Base-by-base conservation (phyloP, 768 basidiomycete genomes). In the Panus rudis region DNA sequence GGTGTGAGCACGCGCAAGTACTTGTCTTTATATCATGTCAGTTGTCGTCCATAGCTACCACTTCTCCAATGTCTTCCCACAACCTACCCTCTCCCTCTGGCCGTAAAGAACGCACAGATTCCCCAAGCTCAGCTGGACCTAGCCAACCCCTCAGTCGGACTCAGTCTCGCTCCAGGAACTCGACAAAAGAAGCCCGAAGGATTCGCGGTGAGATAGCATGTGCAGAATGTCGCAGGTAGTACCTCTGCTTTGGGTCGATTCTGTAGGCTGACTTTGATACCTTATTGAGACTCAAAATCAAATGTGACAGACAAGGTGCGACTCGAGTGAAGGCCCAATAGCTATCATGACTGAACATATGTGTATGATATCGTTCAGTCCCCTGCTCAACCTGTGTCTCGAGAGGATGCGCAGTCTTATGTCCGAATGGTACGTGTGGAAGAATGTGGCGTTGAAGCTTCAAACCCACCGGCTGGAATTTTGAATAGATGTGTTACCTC, bases 371-470 rank as follows among this genome's bases (percentile, higher is more conserved):
- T 28, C 14, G n/a, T 39, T 16, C 28, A 62, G 56, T 56, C 4
- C 58, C 56, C 3, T 61, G 58, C 27, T 52, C 72, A 13, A 72
- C 76, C 26, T 76, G 74, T 45, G 62, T 74, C 13, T 74, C 71
- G 51, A 65, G 74, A 51, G 74, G 75, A 7, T 76, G 75, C 51
- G 60, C 42, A 3, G 66, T 67, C 1, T 59, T 78, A 16, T 76
- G 73, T 53, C 75, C 76, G 12, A 77, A 76, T 50, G 72, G 76
- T 72, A 48, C 20, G 61, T 28, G 32, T 13, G 21, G n/a, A 11
- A 30, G 25, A 17, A 4, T 35, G 4, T 45, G n/a, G 23, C 28
- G 25, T n/a, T 28, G 10, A 22, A 21, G 12, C 25, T 31, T 30
- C 11, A n/a, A 22, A 37, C 50, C 27, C 46, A 34, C 14, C 28